phyloP scores from a whole-genome alignment of 371 early-diverging fungal genomes.

The Basidiobolus meristosporus region DNA sequence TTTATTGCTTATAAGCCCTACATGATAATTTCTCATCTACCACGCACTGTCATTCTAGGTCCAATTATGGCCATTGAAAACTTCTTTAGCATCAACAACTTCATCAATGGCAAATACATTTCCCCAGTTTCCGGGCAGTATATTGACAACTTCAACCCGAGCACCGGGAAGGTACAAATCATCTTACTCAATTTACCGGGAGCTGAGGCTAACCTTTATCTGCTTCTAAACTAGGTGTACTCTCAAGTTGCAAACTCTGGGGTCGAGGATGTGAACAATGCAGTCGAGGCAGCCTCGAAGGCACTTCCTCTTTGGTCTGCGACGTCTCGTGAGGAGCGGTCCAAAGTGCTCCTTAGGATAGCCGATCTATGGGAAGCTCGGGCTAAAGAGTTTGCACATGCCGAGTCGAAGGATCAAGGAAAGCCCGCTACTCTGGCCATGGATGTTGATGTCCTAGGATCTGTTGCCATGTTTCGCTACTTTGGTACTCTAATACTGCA shows the following conservation, averaged over 20 bases:
- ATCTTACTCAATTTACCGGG: too few species aligned
- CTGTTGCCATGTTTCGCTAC: slow-evolving; percentile 43
- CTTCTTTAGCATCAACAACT: too few species aligned
- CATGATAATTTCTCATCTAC: too few species aligned
- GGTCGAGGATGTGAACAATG: slow-evolving; percentile 30
- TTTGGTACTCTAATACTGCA: too few species aligned
- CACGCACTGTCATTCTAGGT: too few species aligned
- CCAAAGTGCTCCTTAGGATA: slow-evolving; percentile 21
- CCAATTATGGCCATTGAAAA: too few species aligned
- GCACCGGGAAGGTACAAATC: slow-evolving; percentile 24
- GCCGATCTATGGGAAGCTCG: slow-evolving; percentile 37
- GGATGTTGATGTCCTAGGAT: slow-evolving; percentile 46
- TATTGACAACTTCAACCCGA: slow-evolving; percentile 34
- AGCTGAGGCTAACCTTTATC: too few species aligned
- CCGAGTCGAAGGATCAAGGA: slow-evolving; percentile 39
- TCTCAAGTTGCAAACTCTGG: slow-evolving; percentile 30
- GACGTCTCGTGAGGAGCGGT: slow-evolving; percentile 19
- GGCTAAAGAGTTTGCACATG: slow-evolving; percentile 18
- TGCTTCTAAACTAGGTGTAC: too few species aligned
- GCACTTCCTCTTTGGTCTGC: slow-evolving; percentile 47
- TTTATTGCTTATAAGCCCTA: too few species aligned
- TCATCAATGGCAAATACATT: slow-evolving; percentile 29
- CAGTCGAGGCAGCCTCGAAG: slow-evolving; percentile 30
- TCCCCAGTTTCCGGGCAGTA: slow-evolving; percentile 19
- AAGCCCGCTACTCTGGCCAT: slow-evolving; percentile 37